Evolutionary conservation across 179 eudicot genomes (phyloP), one percentile per base, ranked within the genome.

Genomic region (Amaranthus tricolor): DNA sequence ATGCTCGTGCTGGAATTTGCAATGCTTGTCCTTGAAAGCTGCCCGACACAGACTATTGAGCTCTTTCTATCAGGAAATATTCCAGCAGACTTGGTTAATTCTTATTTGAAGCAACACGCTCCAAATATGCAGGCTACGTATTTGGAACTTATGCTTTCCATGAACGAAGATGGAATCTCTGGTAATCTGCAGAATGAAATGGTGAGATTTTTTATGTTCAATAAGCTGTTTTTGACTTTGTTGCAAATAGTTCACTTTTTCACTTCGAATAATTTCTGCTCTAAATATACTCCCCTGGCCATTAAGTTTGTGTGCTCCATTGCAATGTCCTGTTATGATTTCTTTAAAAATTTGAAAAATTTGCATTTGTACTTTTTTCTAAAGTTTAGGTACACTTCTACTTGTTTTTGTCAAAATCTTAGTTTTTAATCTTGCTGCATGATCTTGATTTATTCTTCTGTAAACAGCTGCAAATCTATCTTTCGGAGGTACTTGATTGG

Each of bases 401-500:
- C 47, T 59, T 16, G 10, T 48, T 9, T 70, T 6, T 56, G 3
- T 20, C 7, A 11, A 21, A 31, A 58, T 7, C 43, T 13, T 52
- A 12, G 19, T 53, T 60, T 56, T 58, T 50, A 21, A 17, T 62
- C 31, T 64, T 61, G 70, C 17, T 72, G 44, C 24, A 43, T 58
- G 19, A 59, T 71, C 56, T 66, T 51, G 70, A 21, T 78, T 70
- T 57, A 49, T 19, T 24, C 19, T 4, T 73, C 50, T 65, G 72
- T 58, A 21, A 54, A 20, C 72, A 93, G 98, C 90, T 93, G 75
- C 99, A 96, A 88, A 91, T 91, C 48, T 96, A 96, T 87, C 89
- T 96, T 24, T 91, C 99, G 50, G 98, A 96, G 82, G 99, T 93
- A 82, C 98, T 96, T 78, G 99, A 96, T 72, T 93, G 92, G 97